Evolutionary conservation across 2,329 filamentous ascomycete species (phyloP).

Genomic region (Amylocarpus encephaloides): DNA sequence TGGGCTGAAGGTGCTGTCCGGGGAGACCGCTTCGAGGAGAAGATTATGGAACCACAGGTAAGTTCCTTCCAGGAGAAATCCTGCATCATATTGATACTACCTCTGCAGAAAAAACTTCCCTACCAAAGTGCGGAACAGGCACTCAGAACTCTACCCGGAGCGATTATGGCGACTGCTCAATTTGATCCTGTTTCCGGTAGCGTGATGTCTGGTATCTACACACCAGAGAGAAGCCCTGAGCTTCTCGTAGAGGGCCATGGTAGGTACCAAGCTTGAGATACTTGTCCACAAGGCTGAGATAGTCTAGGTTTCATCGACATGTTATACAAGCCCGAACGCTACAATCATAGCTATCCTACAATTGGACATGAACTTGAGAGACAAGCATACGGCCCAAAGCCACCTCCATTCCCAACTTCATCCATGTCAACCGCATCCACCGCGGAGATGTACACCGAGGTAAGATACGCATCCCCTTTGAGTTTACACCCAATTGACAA

Average conservation of each 20-base stretch:
- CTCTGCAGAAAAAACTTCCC: background rate
- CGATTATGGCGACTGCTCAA: background rate
- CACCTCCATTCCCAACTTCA: too few species aligned
- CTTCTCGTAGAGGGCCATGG: background rate
- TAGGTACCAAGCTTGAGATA: background rate
- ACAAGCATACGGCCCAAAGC: too few species aligned
- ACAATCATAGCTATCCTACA: too few species aligned
- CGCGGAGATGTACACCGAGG: too few species aligned
- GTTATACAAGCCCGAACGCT: too few species aligned
- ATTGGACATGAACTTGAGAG: too few species aligned
- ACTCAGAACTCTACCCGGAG: background rate
- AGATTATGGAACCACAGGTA: slow-evolving; percentile 15
- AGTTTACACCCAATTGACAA: too few species aligned
- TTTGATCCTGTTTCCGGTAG: background rate
- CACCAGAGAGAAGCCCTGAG: background rate
- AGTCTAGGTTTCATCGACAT: too few species aligned
- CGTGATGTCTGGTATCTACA: background rate
- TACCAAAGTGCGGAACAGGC: background rate
- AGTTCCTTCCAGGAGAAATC: slow-evolving; percentile 16
- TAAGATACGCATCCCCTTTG: too few species aligned
- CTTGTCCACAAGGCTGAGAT: too few species aligned
- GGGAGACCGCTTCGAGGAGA: slow-evolving; percentile 21
- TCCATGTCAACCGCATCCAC: too few species aligned
- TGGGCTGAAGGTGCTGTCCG: slow-evolving; percentile 31
- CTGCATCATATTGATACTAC: background rate